A percentile compares a stretch with the other conserved stretches of the same genome.
phyloP scores from a whole-genome alignment of 2,329 filamentous ascomycete genomes.

The Davidsoniella virescens region DNA sequence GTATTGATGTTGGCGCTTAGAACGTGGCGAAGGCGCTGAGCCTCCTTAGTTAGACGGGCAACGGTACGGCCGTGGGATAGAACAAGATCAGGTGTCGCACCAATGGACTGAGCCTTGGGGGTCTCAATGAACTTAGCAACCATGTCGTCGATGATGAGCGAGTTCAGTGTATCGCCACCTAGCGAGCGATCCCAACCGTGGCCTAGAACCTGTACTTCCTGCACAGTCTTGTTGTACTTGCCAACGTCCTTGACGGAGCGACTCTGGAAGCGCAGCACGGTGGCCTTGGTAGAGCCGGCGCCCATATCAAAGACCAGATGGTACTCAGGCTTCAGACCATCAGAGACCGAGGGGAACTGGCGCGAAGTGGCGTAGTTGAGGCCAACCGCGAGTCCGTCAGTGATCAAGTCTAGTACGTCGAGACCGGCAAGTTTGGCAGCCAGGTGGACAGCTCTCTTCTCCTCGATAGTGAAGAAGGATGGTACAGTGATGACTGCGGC shows the following conservation, averaged over 20 bases:
- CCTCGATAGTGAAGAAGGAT: constrained; percentile 75
- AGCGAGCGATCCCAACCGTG: constrained; percentile 78
- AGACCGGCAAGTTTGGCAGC: constrained; percentile 80
- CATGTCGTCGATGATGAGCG: constrained; percentile 80
- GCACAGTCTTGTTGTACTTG: constrained; percentile 89
- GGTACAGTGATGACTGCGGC: constrained; percentile 83
- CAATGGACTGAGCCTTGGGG: constrained; percentile 47
- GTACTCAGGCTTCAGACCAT: constrained; percentile 74
- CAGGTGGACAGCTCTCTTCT: constrained; percentile 70
- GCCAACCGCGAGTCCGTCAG: constrained; percentile 80
- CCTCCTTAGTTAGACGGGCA: constrained; percentile 84
- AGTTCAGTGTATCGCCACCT: constrained; percentile 78
- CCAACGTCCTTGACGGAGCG: constrained; percentile 79
- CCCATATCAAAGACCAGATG: constrained; percentile 97
- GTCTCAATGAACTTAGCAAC: constrained; percentile 60
- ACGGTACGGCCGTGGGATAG: constrained; percentile 66
- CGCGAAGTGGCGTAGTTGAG: constrained; percentile 88
- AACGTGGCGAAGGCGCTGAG: constrained; percentile 72
- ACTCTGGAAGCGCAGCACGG: constrained; percentile 77
- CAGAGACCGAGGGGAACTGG: constrained; percentile 69
- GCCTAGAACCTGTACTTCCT: constrained; percentile 82
- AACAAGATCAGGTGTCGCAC: constrained; percentile 45
- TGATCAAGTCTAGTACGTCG: constrained; percentile 69
- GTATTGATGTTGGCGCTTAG: constrained; percentile 86
- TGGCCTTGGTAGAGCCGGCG: constrained; percentile 82